Base-by-base conservation (phyloP, 148 eudicot genomes). In the Rhododendron ovatum region DNA sequence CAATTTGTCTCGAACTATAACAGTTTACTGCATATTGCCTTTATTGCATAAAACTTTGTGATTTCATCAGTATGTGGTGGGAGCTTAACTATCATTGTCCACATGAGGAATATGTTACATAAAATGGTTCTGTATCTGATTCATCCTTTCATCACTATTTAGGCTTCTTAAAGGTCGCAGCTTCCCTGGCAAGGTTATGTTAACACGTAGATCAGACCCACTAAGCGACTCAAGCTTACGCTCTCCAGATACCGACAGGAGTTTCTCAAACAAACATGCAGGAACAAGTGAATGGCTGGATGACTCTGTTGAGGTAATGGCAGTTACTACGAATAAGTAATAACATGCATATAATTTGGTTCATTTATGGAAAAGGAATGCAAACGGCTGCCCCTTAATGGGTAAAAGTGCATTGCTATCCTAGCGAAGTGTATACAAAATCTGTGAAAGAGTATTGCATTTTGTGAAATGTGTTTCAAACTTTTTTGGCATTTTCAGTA, bases 131-230 rank as follows among this genome's bases (percentile, higher is more conserved):
- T 17, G 1, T 41, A n/a, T 86, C 26, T 82, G 39, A 65, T 86
- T 78, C 48, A 69, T 77, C 37, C 45, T 84, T 88, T 83, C 65
- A 61, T 88, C 30, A 81, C 77, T 61, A 69, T 89, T 80, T 82
- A 97, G 99, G 95, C 86, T 94, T 84, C 96, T 94, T 80, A 97
- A 95, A 89, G 99, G 99, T 69, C 98, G 98, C 80, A 97, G 93
- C 87, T 95, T 95, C 65, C 99, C 99, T 75, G 99, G 99, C n/a
- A 95, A 95, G 90, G 94, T 97, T 50, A 88, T 95, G 86, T 87
- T 95, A 85, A 95, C 95, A 39, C 94, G 98, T 84, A 91, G 92
- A 39, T 67, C 98, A 69, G 98, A 93, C 65, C 98, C 94, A 85
- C 69, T 87, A 74, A 94, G 89, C 89, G 87, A 85, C 82, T 86